Conservation (phyloP, 257 asterid genomes). For the Fraxinus cuspidata region DNA sequence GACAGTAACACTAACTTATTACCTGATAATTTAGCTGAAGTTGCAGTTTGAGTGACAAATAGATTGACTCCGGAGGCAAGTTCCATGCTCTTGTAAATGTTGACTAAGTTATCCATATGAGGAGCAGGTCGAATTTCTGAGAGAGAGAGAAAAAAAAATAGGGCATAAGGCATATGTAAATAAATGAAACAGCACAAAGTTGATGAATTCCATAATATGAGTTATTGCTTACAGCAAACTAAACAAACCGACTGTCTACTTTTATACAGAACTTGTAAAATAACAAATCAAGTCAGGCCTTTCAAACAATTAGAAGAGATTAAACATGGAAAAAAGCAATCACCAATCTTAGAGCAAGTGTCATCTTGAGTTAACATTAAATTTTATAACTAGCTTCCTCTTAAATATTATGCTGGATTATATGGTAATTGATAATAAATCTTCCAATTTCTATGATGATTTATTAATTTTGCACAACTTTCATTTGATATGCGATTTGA, state of each 20-base stretch:
- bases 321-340: neutral
- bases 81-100: conserved; percentile 91
- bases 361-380: neutral
- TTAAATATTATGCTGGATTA: neutral
- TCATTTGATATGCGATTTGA: neutral
- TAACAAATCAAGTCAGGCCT: neutral
- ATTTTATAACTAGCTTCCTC: neutral
- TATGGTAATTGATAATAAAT: neutral
- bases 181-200: conserved; percentile 3
- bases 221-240: neutral
- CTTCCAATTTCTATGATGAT: neutral
- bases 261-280: neutral
- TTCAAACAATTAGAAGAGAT: neutral
- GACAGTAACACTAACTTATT: conserved; percentile 22
- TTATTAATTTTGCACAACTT: neutral
- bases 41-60: conserved; percentile 56
- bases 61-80: conserved; percentile 64
- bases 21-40: conserved; percentile 54
- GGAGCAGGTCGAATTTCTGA: conserved; percentile 92
- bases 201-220: neutral
- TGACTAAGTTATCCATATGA: conserved; percentile 92
- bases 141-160: conserved; percentile 1
- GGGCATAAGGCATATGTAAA: neutral
- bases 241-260: neutral
- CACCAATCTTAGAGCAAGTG: neutral